These are phyloP conservation scores for Lagerstroemia speciosa DNA, from an alignment of 345 rosid genomes.

Conservation along the genomic window DNA sequence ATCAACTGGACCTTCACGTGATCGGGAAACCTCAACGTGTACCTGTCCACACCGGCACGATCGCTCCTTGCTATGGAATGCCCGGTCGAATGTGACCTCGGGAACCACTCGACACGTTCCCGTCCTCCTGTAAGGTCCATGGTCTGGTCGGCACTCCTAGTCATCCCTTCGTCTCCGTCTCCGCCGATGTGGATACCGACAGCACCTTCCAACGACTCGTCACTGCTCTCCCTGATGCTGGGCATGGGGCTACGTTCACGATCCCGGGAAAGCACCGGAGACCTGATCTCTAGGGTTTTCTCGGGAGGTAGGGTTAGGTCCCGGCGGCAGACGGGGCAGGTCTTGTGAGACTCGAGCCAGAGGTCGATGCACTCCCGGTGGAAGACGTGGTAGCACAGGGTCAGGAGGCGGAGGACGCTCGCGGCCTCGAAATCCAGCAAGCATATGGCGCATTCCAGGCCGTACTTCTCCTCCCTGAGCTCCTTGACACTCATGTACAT, in stretches of 20 bases:
- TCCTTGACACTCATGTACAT: conserved; percentile 48
- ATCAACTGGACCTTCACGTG: conserved; percentile 45
- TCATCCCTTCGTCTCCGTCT: conserved; percentile 5
- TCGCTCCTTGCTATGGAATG: conserved; percentile 40
- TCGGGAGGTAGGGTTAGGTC: conserved; percentile 46
- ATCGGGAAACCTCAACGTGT: conserved; percentile 45
- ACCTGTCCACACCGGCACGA: conserved; percentile 33
- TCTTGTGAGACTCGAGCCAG: conserved; percentile 63
- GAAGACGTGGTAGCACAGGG: conserved; percentile 64
- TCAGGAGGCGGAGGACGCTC: conserved; percentile 54
- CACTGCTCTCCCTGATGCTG: conserved; percentile 9
- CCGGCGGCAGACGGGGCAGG: conserved; percentile 80
- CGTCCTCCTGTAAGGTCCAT: too few relatives aligned
- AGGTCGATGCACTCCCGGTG: conserved; percentile 84
- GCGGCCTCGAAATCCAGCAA: conserved; percentile 55
- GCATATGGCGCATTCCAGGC: conserved; percentile 76
- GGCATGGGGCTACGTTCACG: conserved; percentile 3
- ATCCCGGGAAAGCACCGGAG: conserved; percentile 13
- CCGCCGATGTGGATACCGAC: conserved; percentile 31
- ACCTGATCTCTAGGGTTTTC: conserved; percentile 20
- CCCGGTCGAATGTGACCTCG: conserved; percentile 69
- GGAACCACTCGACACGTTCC: conserved; percentile 18
- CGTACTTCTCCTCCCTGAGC: conserved; percentile 42
- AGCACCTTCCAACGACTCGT: conserved; percentile 11
- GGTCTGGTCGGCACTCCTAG: conserved; percentile 1